Base-by-base conservation (phyloP, 345 rosid genomes). In the Rhizophora apiculata region DNA sequence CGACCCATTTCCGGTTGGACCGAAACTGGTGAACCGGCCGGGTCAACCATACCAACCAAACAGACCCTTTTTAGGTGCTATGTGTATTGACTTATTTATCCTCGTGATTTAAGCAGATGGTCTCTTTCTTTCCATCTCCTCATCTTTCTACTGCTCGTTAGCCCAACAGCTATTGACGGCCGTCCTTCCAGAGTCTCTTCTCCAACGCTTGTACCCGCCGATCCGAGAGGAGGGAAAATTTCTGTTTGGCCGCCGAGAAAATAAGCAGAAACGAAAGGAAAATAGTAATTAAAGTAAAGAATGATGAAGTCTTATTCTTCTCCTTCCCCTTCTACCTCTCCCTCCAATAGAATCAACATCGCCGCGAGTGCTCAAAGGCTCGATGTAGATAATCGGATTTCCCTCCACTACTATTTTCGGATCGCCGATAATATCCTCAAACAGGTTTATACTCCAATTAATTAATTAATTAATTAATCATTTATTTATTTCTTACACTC, bases 361-460 rank as follows among this genome's bases (percentile, higher is more conserved):
- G 82, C 92, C 7, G 90, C 91, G 21, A 84, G 80, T 72, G 86
- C 97, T 32, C 92, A 77, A 75, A 82, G 84, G 63, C 77, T 88
- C 26, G 88, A 89, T 64, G 96, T 92, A 15, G 99, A 95, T 37
- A 84, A 95, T 81, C 88, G 91, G 59, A 89, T 91, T 69, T 69
- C 96, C 65, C 91, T 95, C 61, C 85, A 77, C n/a, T 87, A 77
- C 84, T 95, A 95, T 77, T 81, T 67, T 64, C 87, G 99, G 74
- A 92, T 95, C 83, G 96, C 99, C 9, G 91, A 92, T 68, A 95
- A 92, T 39, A 83, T 95, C 76, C 96, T 95, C 75, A 92, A 80
- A 79, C 96, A 95, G 96, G 99, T 94, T 20, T 10, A 34, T 32
- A 19, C 9, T 48, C 31, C 4, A 18, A 43, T 30, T 11, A 5